These are phyloP conservation scores for Dothistroma pini DNA, from an alignment of 2,329 filamentous ascomycete genomes.

Conservation along the genomic window DNA sequence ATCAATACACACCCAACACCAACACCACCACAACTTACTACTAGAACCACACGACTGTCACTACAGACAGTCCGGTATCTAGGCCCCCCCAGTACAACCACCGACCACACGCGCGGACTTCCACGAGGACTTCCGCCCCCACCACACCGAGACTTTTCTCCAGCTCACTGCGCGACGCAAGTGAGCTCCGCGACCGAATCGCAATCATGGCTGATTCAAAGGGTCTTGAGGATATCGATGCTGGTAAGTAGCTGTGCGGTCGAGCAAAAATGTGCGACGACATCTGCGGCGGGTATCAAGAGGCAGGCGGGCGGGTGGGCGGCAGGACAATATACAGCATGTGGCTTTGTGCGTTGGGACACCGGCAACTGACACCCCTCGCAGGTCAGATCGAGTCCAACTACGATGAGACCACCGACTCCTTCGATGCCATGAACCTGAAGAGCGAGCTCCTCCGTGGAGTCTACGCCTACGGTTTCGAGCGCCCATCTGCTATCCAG, in stretches of 20 bases:
- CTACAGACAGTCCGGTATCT: constrained; percentile 47
- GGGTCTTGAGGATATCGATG: constrained; percentile 96
- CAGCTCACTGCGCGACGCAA: constrained; percentile 73
- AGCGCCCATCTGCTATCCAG: constrained; percentile 99
- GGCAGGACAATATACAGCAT: constrained; percentile 2
- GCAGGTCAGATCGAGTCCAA: constrained; percentile 99
- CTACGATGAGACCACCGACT: constrained; percentile 99
- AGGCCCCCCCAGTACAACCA: constrained; percentile 37
- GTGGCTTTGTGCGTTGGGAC: neutral
- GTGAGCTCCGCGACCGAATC: constrained; percentile 51
- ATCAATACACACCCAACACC: constrained; percentile 24
- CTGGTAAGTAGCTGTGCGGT: constrained; percentile 62
- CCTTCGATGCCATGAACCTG: constrained; percentile 97
- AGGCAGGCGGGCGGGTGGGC: neutral
- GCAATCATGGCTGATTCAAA: constrained; percentile 99
- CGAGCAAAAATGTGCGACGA: neutral
- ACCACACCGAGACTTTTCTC: constrained; percentile 35
- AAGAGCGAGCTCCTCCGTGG: constrained; percentile 96
- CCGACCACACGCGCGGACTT: constrained; percentile 35
- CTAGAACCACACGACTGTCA: constrained; percentile 45
- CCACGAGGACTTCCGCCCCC: constrained; percentile 39
- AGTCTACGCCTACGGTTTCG: constrained; percentile 99
- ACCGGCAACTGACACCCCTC: constrained; percentile 7
- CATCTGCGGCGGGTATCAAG: neutral
- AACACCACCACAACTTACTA: constrained; percentile 27